Evolutionary conservation across 495 filamentous ascomycete species (phyloP).

Genomic region (Podospora australis): DNA sequence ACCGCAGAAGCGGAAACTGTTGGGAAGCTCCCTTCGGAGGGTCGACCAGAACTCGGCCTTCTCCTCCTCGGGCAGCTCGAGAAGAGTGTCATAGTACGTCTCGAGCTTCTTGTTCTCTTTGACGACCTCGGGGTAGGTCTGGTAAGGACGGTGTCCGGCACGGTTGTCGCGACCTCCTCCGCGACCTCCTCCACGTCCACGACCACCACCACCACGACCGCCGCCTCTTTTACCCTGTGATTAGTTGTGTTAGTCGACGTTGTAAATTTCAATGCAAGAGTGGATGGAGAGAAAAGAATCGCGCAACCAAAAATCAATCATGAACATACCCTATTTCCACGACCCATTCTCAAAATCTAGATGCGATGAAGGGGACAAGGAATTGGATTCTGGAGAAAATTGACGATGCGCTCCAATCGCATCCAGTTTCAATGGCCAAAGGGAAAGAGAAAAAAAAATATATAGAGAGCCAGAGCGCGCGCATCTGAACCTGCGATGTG

Average conservation of each 20-base stretch:
- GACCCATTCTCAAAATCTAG: constrained; percentile 16
- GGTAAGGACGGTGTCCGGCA: constrained; percentile 27
- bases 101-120: constrained; percentile 75
- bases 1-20: constrained; percentile 93
- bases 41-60: constrained; percentile 72
- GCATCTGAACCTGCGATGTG: constrained; percentile 10
- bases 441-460: constrained; percentile 13
- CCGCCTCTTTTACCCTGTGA: constrained; percentile 16
- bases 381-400: constrained; percentile 5
- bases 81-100: constrained; percentile 71
- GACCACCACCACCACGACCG: constrained; percentile 15
- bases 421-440: constrained; percentile 3
- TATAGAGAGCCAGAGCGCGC: neutral
- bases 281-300: neutral
- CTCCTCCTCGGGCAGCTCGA: constrained; percentile 67
- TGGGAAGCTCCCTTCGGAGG: constrained; percentile 76
- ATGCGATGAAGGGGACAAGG: constrained; percentile 5
- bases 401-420: constrained; percentile 20
- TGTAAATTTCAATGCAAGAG: neutral
- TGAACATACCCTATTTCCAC: constrained; percentile 19
- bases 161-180: constrained; percentile 12
- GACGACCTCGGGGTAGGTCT: constrained; percentile 50
- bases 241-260: constrained; percentile 1
- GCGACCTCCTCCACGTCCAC: constrained; percentile 15
- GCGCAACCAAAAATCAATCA: neutral